These are phyloP conservation scores for Murraya koenigii DNA, from an alignment of 345 rosid species.

Conservation along the genomic window DNA sequence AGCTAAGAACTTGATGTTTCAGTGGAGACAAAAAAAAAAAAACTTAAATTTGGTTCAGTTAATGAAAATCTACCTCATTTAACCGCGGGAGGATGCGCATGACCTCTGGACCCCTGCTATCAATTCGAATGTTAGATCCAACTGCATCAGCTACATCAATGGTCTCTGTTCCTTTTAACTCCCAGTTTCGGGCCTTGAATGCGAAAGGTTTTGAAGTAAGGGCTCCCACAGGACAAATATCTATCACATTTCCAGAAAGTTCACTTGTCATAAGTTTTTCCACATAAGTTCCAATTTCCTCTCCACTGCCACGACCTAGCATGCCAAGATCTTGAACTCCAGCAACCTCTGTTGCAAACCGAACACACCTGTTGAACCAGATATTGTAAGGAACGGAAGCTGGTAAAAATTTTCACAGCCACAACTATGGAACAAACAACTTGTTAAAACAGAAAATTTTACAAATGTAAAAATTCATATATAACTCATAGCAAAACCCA, in stretches of 20 bases:
- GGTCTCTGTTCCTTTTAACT: conserved; percentile 92
- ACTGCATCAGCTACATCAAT: conserved; percentile 97
- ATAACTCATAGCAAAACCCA: not conserved
- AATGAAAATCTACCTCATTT: conserved; percentile 63
- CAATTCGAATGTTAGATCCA: conserved; percentile 94
- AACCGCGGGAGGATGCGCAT: conserved; percentile 88
- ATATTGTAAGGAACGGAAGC: conserved; percentile 6
- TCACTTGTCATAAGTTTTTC: conserved; percentile 99
- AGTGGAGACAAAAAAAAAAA: conserved; percentile 7
- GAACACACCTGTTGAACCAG: conserved; percentile 67
- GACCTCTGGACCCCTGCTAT: conserved; percentile 98
- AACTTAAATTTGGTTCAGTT: not conserved
- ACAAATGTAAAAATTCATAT: not conserved
- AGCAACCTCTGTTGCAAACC: conserved; percentile 98
- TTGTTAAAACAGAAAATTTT: not conserved
- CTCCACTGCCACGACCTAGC: conserved; percentile 99
- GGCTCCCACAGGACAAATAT: conserved; percentile 98
- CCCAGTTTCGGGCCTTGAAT: conserved; percentile 99
- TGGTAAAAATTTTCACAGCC: not conserved
- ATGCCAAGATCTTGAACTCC: conserved; percentile 99
- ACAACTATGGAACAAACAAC: conserved; percentile 2
- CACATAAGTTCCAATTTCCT: conserved; percentile 98
- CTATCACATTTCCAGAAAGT: conserved; percentile 97
- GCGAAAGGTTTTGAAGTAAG: conserved; percentile 98
- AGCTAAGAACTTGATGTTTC: not conserved